Evolutionary conservation across 106 monocot genomes (phyloP), one percentile per base, ranked within the genome.

Genomic region (Dioscorea alata): DNA sequence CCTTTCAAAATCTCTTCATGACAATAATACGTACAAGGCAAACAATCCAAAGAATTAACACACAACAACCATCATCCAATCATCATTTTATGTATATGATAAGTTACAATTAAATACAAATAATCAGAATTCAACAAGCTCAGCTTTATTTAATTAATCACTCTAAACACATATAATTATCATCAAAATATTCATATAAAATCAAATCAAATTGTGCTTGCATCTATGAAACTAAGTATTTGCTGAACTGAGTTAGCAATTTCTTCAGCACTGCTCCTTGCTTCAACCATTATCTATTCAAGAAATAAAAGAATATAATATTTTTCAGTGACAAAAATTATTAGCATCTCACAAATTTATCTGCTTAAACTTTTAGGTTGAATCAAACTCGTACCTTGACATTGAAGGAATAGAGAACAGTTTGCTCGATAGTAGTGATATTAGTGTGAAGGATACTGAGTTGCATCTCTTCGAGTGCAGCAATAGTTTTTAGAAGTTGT

Each of bases 401-500:
- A 65, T 83, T 94, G 83, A 94, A 91, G 33, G 94, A 94, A 75
- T 91, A 94, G 49, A 91, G 85, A 57, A 94, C 94, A 34, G 88
- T 88, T 63, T 94, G 90, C 70, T 90, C 94, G 21, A 94, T 84
- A 34, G 94, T 94, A 71, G 88, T 94, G 50, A 94, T 77, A 67
- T 94, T 94, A 25, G 90, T 86, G 66, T 84, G 88, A 10, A 91
- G 76, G 60, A 94, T 91, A 64, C 16, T 66, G 32, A 91, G 49
- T 75, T 87, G 94, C 81, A 94, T 14, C 25, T 94, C 90, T 56
- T 94, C 94, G 17, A 94, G 82, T 0, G 94, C 94, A 2, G 85
- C 81, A 12, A 88, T 83, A 18, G 58, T 88, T 83, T 57, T 83
- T 53, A 91, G 57, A 18, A 94, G 85, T 73, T 94, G 88, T 57